A percentile compares a stretch with the other conserved stretches of the same genome.
These are phyloP conservation scores for Candida gigantensis DNA, from an alignment of 1,139 yeast species.

Conservation along the genomic window DNA sequence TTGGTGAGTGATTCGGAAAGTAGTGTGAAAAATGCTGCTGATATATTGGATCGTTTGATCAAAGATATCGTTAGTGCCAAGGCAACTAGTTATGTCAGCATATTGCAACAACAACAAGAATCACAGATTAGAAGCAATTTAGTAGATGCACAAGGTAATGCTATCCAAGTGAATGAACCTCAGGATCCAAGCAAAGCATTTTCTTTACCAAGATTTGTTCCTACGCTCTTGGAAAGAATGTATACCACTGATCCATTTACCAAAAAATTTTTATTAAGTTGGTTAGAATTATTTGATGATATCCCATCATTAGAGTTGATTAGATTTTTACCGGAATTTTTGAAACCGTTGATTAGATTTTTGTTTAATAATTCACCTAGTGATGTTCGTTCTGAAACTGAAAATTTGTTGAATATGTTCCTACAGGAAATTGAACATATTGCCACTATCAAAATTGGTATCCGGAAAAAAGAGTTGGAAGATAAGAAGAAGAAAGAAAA, in stretches of 20 bases:
- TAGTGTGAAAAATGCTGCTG: constrained; percentile 95
- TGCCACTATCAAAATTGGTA: constrained; percentile 61
- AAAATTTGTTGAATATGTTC: constrained; percentile 70
- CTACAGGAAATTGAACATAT: constrained; percentile 79
- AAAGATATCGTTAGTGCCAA: constrained; percentile 96
- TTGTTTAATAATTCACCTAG: constrained; percentile 76
- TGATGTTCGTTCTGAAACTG: constrained; percentile 87
- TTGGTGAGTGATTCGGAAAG: constrained; percentile 90
- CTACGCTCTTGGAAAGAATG: constrained; percentile 84
- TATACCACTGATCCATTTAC: constrained; percentile 93
- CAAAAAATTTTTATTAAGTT: constrained; percentile 84
- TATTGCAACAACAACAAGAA: constrained; percentile 57
- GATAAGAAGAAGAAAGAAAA: constrained; percentile 8
- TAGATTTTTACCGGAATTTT: constrained; percentile 82
- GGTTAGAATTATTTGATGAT: constrained; percentile 89
- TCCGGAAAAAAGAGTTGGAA: constrained; percentile 35
- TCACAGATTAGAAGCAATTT: constrained; percentile 47
- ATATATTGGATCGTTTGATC: constrained; percentile 82
- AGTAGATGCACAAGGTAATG: constrained; percentile 51
- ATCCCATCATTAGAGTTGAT: constrained; percentile 90
- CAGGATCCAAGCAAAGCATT: constrained; percentile 77
- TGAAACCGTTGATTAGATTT: constrained; percentile 82
- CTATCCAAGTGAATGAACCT: constrained; percentile 60
- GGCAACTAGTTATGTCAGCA: constrained; percentile 88
- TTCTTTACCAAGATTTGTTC: constrained; percentile 84